Base-by-base conservation (phyloP, 345 rosid species). In the Physaria fendleri region DNA sequence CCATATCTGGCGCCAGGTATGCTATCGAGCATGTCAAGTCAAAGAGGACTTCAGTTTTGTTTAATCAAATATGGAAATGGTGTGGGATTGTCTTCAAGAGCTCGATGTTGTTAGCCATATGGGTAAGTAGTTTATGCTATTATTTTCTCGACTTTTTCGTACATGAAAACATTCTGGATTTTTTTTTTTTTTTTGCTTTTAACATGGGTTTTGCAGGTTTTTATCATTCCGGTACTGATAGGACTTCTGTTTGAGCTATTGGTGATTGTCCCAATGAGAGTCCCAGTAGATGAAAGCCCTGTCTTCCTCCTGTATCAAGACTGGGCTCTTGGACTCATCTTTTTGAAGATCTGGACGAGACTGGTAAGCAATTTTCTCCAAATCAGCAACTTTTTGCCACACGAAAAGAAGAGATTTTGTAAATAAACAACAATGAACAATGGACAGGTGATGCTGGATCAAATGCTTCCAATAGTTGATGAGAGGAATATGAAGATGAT, bases 201-300 rank as follows among this genome's bases (percentile, higher is more conserved):
- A 3, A 64, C 12, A 34, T 55, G 62, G 10, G 17, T 54, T 14
- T 21, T 51, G 22, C 80, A 94, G 99, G 84, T 87, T 39, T 82
- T 94, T 75, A 84, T 90, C 65, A 90, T 94, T 71, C 97, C 99
- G 6, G 96, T 94, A 12, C 78, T 94, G 63, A 87, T 90, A 37
- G 97, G 97, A 11, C 88, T 90, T 61, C 90, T 94, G 43, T 90
- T 90, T 72, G 99, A 94, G 83, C 96, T 94, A 44, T 56, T 94
- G 83, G 96, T 94, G 58, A 87, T 94, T 76, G 99, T 90, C 45
- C 99, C 99, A 3, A 85, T 94, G 97, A 81, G 99, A 65, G 97
- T 94, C 52, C 99, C 97, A n/a, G 95, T 87, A 52, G 97, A 94
- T 58, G 99, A 94, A 77, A 94, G 99, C 71, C 99, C 99, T 4